These are phyloP conservation scores for Chlorella ohadii DNA, from an alignment of 139 green algal species.

Conservation along the genomic window DNA sequence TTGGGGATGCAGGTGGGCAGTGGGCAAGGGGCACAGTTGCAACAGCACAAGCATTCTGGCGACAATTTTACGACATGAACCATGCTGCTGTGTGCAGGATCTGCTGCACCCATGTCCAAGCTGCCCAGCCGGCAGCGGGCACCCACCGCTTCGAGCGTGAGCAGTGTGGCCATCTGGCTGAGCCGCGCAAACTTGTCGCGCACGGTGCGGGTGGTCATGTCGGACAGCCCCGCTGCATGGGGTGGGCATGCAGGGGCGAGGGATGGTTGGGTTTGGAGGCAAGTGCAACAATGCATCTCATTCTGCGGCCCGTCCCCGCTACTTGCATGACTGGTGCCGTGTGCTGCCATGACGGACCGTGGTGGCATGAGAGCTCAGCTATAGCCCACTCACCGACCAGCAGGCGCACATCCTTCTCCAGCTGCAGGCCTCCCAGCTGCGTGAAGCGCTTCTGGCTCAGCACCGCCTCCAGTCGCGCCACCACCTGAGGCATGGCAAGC, in stretches of 20 bases:
- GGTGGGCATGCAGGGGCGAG: neutral
- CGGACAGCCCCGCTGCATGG: constrained; percentile 56
- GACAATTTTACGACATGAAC: no score
- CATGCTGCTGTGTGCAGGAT: no score
- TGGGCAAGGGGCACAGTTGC: neutral
- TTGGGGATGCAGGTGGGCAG: neutral
- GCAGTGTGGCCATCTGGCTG: constrained; percentile 86
- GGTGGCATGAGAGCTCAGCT: no score
- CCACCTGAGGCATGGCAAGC: constrained; percentile 42
- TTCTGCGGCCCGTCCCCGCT: no score
- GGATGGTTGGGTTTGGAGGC: no score
- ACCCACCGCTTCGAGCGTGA: constrained; percentile 83
- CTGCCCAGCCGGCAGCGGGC: no score
- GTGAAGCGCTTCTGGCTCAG: constrained; percentile 90
- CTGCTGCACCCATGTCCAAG: no score
- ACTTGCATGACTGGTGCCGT: no score
- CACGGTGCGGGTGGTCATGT: constrained; percentile 81
- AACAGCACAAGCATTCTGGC: neutral
- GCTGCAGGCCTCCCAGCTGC: constrained; percentile 93
- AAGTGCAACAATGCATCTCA: no score
- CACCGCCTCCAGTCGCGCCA: constrained; percentile 82
- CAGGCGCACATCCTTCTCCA: constrained; percentile 87
- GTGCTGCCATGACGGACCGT: no score
- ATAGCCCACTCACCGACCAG: constrained; percentile 67
- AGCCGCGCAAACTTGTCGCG: constrained; percentile 94